Base-by-base conservation (phyloP, 2,329 filamentous ascomycete genomes). In the Eurotiales sp. region DNA sequence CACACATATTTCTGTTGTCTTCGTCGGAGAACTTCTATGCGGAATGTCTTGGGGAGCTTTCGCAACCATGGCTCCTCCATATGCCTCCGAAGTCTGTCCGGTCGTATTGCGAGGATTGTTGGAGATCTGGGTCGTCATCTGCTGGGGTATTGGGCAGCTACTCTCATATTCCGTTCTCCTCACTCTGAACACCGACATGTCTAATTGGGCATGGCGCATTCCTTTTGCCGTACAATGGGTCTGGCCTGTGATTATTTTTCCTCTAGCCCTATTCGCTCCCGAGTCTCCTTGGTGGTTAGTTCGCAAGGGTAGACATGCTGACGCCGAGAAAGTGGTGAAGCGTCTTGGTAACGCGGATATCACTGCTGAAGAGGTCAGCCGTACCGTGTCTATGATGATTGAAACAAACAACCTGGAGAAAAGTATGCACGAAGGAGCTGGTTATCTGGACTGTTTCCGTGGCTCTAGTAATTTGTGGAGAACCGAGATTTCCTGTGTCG, bases 141-240 rank as follows among this genome's bases (percentile, higher is more conserved):
- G 71, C 55, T 74, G 71, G 71, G 72, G 71, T 8, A 57, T 79
- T 4, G 76, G 77, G 15, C 76, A 79, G 55, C 57, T 78, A 10
- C 75, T 79, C 55, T 76, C 75, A 27, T 69, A 76, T 46, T 76
- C 75, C 11, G 75, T 78, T 21, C 74, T 79, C 56, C 73, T 71
- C 59, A 64, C 68, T 14, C 74, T 77, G 72, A 58, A 78, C 15
- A 59, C 61, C n/a, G 64, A 76, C 22, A 47, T 62, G 1, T 75
- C 77, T 49, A 61, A 78, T 55, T 79, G 77, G 77, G 70, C 75
- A 3, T 79, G 77, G 60, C 67, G 74, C 2, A 77, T 79, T 50
- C 77, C 77, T 1, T 78, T 77, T 52, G 72, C 70, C 7, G 57
- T 79, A 11, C 77, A 79, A 56, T 77, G 76, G 76, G 76, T 77